A percentile compares a stretch with the other conserved stretches of the same genome.
Evolutionary conservation across 179 eudicot genomes (phyloP).

Genomic region (Dionaea muscipula): DNA sequence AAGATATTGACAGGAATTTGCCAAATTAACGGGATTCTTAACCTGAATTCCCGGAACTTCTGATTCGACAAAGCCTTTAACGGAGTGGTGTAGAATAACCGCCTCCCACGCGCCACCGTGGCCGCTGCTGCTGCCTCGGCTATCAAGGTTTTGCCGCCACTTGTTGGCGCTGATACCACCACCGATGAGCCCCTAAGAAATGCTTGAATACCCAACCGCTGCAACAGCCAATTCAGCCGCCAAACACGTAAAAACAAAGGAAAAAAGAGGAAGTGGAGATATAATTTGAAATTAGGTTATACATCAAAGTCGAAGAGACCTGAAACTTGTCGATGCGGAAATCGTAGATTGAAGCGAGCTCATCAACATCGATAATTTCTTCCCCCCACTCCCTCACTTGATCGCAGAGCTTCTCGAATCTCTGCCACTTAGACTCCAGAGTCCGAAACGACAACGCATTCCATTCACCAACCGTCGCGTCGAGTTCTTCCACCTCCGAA

Average conservation of each 20-base stretch:
- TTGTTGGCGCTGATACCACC: constrained; percentile 97
- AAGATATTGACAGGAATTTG: not conserved
- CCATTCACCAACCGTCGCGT: constrained; percentile 17
- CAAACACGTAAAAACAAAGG: not conserved
- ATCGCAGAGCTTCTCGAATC: constrained; percentile 61
- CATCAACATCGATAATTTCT: constrained; percentile 58
- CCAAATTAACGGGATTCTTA: not conserved
- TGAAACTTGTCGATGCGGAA: constrained; percentile 88
- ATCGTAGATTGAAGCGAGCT: constrained; percentile 67
- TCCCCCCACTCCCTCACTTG: constrained; percentile 69
- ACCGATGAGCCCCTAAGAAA: constrained; percentile 89
- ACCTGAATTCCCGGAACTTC: constrained; percentile 94
- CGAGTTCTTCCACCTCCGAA: constrained; percentile 36
- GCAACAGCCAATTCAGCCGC: constrained; percentile 6
- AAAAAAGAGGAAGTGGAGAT: not conserved
- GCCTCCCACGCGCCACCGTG: constrained; percentile 73
- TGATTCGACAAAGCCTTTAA: constrained; percentile 97
- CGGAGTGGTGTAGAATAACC: constrained; percentile 88
- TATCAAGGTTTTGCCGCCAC: constrained; percentile 90
- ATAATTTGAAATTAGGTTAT: not conserved
- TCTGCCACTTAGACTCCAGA: constrained; percentile 51
- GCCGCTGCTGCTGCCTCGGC: constrained; percentile 97
- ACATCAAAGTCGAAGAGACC: constrained; percentile 23
- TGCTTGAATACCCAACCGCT: constrained; percentile 79
- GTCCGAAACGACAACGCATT: constrained; percentile 25